Conservation (phyloP, 169 alveolate genomes). For the Plasmodium yoelii region DNA sequence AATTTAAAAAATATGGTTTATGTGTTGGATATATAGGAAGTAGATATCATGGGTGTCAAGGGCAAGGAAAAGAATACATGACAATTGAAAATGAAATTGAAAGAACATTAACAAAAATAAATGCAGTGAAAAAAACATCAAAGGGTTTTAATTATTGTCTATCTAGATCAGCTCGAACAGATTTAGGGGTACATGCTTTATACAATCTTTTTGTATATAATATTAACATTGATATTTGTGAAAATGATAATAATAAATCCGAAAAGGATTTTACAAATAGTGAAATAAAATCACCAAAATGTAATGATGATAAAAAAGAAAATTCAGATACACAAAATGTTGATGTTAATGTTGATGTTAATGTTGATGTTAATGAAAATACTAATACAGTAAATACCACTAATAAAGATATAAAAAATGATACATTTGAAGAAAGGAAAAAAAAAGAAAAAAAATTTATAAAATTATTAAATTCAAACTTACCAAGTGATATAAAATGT, state of each 20-base stretch:
- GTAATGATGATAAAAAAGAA: neutral
- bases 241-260: neutral
- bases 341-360: no score
- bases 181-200: slow-evolving; percentile 91
- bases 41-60: slow-evolving; percentile 88
- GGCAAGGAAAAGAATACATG: slow-evolving; percentile 80
- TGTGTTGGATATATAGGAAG: slow-evolving; percentile 85
- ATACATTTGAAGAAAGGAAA: slow-evolving; percentile 36
- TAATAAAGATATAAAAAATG: neutral
- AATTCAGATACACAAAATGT: neutral
- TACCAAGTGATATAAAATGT: slow-evolving; percentile 83
- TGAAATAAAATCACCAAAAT: neutral
- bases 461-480: slow-evolving; percentile 65
- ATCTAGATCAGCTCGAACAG: slow-evolving; percentile 91
- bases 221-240: slow-evolving; percentile 57
- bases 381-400: neutral
- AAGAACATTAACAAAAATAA: slow-evolving; percentile 79
- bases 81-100: slow-evolving; percentile 86
- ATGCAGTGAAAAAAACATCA: slow-evolving; percentile 83
- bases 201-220: slow-evolving; percentile 84
- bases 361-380: neutral
- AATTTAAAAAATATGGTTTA: slow-evolving; percentile 78
- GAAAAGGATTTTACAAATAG: neutral
- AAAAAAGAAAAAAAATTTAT: slow-evolving; percentile 76
- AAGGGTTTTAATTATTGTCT: slow-evolving; percentile 48